phyloP scores from a whole-genome alignment of 768 basidiomycete species.

The Leccinum obscurum region DNA sequence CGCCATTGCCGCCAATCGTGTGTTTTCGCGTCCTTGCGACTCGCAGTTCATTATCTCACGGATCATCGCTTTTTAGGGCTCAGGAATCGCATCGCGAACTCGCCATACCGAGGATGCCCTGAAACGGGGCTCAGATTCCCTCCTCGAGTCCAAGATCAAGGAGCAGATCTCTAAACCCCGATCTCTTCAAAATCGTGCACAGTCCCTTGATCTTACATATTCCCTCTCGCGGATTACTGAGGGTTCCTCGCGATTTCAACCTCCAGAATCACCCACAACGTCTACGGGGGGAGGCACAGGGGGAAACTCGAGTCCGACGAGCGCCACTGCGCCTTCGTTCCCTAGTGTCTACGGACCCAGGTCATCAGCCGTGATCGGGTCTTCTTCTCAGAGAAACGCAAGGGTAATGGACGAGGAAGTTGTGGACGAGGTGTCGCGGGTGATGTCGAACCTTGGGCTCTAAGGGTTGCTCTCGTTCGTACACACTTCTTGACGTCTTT shows the following conservation, averaged over 20 bases:
- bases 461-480: slow-evolving; percentile 32
- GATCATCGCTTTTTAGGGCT: slow-evolving; percentile 45
- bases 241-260: slow-evolving; percentile 56
- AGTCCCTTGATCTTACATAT: slow-evolving; percentile 84
- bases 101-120: slow-evolving; percentile 73
- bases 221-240: slow-evolving; percentile 84
- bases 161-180: slow-evolving; percentile 76
- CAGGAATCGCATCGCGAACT: slow-evolving; percentile 65
- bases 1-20: slow-evolving; percentile 74
- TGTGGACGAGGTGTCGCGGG: slow-evolving; percentile 71
- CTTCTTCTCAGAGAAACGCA: slow-evolving; percentile 43
- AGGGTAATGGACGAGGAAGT: slow-evolving; percentile 51
- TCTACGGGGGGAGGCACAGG: slow-evolving; percentile 72
- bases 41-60: slow-evolving; percentile 22
- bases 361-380: slow-evolving; percentile 45
- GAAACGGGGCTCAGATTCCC: slow-evolving; percentile 82
- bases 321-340: slow-evolving; percentile 76
- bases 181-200: slow-evolving; percentile 82
- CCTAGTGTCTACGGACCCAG: slow-evolving; percentile 82
- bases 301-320: slow-evolving; percentile 77
- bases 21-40: slow-evolving; percentile 27
- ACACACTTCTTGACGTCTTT: slow-evolving; percentile 7
- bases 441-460: slow-evolving; percentile 74
- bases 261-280: slow-evolving; percentile 79
- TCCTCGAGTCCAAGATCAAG: slow-evolving; percentile 81